Percentiles rank a stretch among this genome's conserved stretches.
phyloP scores from a whole-genome alignment of 2,329 filamentous ascomycete species.

The Trichophyton simii region DNA sequence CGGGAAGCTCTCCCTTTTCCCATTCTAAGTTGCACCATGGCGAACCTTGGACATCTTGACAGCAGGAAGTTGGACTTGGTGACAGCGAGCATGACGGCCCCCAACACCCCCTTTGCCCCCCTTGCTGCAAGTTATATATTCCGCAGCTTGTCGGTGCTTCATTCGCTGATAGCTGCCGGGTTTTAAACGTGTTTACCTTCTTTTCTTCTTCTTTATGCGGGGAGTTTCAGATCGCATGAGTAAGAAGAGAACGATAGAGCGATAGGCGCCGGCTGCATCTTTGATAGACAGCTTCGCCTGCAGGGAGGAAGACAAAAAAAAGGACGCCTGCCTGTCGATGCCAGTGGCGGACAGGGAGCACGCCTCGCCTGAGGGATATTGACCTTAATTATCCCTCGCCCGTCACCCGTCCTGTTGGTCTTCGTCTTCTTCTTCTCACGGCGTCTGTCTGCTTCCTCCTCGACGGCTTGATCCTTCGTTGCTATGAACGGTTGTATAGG shows the following conservation, averaged over 20 bases:
- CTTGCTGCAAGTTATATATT: background rate
- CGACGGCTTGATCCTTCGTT: background rate
- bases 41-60: slow-evolving; percentile 22
- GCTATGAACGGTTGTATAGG: background rate
- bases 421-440: background rate
- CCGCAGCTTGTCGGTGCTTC: background rate
- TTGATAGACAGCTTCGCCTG: no score
- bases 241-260: background rate
- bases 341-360: background rate
- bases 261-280: background rate
- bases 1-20: slow-evolving; percentile 46
- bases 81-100: background rate
- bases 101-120: background rate
- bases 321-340: background rate
- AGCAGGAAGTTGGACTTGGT: background rate
- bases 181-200: background rate
- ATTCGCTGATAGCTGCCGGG: background rate
- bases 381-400: background rate
- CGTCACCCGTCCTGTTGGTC: no score
- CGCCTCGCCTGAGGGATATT: background rate
- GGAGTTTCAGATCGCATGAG: background rate
- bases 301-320: no score
- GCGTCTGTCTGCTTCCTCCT: background rate
- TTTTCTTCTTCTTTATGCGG: background rate
- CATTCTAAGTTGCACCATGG: slow-evolving; percentile 48